Conservation (phyloP, 108 stramenopile species). For the Cyclotella baltica region DNA sequence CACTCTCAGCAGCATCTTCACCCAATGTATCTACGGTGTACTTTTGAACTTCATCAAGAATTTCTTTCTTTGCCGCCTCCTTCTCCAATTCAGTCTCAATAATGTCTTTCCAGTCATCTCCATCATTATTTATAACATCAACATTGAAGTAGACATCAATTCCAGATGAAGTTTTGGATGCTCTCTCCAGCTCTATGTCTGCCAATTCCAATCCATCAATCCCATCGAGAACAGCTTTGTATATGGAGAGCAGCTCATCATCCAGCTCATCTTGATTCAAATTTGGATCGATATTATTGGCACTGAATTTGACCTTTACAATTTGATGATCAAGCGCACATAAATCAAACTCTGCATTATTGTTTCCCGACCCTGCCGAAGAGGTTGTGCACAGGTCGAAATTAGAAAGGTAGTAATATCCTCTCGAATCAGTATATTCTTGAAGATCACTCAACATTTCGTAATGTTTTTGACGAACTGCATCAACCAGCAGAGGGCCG, state of each 20-base stretch:
- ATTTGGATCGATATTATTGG: neutral
- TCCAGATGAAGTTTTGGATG: neutral
- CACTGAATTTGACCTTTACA: neutral
- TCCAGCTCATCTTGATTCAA: neutral
- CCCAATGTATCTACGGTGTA: neutral
- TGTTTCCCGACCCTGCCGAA: neutral
- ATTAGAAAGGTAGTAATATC: neutral
- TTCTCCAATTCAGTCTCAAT: neutral
- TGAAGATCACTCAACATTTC: neutral
- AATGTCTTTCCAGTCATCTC: neutral
- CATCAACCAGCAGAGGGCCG: neutral
- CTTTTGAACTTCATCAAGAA: neutral
- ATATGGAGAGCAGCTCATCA: neutral
- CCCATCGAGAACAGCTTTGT: neutral
- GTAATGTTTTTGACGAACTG: neutral
- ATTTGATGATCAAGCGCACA: conserved; percentile 2
- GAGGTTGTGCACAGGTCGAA: conserved; percentile 1
- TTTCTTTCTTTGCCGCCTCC: neutral
- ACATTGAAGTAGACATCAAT: conserved; percentile 1
- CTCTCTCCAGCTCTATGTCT: neutral
- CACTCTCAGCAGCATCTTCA: neutral
- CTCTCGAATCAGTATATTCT: neutral
- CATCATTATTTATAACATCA: neutral
- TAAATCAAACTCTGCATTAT: neutral
- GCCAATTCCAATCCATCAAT: neutral